A percentile compares a stretch with the other conserved stretches of the same genome.
These are phyloP conservation scores for Camellia granthamiana DNA, from an alignment of 148 eudicot species.

Conservation along the genomic window DNA sequence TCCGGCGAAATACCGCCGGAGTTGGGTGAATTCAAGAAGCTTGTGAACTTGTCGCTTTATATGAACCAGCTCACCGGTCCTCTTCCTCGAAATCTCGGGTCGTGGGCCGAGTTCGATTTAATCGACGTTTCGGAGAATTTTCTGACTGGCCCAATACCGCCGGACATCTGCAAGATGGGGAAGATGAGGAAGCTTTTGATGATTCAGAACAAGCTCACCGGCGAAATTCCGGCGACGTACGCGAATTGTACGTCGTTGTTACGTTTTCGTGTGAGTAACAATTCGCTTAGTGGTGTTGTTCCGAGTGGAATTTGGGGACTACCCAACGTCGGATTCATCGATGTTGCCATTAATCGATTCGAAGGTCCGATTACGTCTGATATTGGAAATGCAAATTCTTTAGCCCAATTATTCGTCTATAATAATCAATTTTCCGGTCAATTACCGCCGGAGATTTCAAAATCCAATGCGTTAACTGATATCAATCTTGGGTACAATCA, in stretches of 20 bases:
- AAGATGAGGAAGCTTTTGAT: conserved; percentile 59
- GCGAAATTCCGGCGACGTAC: conserved; percentile 62
- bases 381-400: conserved; percentile 50
- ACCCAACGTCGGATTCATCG: conserved; percentile 55
- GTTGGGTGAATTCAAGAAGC: conserved; percentile 65
- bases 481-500: conserved; percentile 55
- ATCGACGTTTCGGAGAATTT: conserved; percentile 79
- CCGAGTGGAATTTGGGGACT: conserved; percentile 85
- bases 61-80: conserved; percentile 59
- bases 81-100: conserved; percentile 72
- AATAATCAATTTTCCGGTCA: conserved; percentile 59
- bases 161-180: conserved; percentile 78
- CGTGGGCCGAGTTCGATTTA: conserved; percentile 68
- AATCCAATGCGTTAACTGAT: conserved; percentile 29
- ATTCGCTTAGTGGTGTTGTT: conserved; percentile 61
- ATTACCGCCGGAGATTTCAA: conserved; percentile 56
- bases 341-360: conserved; percentile 52
- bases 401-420: conserved; percentile 36
- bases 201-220: conserved; percentile 67
- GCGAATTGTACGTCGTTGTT: conserved; percentile 54
- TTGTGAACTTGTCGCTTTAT: conserved; percentile 67
- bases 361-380: conserved; percentile 56
- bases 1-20: conserved; percentile 73
- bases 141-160: conserved; percentile 71
- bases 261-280: conserved; percentile 77